Base-by-base conservation (phyloP, 2,329 filamentous ascomycete genomes). In the Davidsoniella australis region DNA sequence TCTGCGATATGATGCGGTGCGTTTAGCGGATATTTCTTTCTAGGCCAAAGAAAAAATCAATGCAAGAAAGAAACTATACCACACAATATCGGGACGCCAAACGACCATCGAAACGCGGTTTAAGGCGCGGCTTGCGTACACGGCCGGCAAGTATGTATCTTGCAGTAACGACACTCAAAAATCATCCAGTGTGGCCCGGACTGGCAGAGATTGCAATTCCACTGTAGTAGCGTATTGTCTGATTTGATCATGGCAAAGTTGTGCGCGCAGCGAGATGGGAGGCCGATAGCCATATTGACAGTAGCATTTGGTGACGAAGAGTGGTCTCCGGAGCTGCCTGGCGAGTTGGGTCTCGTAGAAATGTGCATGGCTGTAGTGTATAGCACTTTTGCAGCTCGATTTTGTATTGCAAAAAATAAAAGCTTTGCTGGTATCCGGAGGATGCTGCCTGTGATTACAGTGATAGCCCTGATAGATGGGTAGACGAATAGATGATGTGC, bases 91-190 rank as follows among this genome's bases (percentile, higher is more conserved):
- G 12, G 29, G 29, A 33, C 29, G 29, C 29, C 29, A 33, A 33
- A 33, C 26, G 3, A 29, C 26, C 29, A 33, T 33, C 8, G 2
- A 33, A 33, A 4, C 8, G 12, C 8, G 29, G 26, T 45, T 26
- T 45, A 45, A 17, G 23, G 29, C 9, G 20, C 16, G 17, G 17
- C 20, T 24, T 23, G 41, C 17, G n/a, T 37, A 60, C 78, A 82
- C 23, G 68, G 63, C 47, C 75, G 68, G 61, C 78, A 82, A 26
- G 73, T 70, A 63, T 81, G 77, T 46, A 80, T 64, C 61, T 78
- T 77, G 71, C 79, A 83, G 60, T 79, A 80, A 54, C 70, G 68
- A 64, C 79, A 83, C 61, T 82, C 76, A 55, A 73, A 82, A 58
- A 83, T 82, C 63, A 72, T 73, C 75, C 76, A 81, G 62, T 78